Percentiles rank a stretch among this genome's conserved stretches.
These are phyloP conservation scores for Fraxinus greggii DNA, from an alignment of 305 asterid species.

Conservation along the genomic window DNA sequence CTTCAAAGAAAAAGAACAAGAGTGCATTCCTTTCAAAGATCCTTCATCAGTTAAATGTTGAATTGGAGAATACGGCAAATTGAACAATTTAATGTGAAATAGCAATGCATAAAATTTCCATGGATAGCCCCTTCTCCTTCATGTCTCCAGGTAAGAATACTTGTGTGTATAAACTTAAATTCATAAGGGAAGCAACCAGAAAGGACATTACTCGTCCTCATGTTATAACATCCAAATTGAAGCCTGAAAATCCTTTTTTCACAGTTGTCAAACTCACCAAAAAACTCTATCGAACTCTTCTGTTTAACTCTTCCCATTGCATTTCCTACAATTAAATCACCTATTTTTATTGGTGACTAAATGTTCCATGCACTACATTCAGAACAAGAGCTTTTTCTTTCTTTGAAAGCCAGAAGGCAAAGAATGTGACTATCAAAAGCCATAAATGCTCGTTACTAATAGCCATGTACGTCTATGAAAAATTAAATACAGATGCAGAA, in stretches of 20 bases:
- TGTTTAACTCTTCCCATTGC: neutral
- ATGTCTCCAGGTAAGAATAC: neutral
- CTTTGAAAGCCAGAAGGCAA: neutral
- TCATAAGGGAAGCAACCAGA: neutral
- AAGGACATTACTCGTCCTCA: neutral
- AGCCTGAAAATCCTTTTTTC: neutral
- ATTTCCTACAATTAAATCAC: neutral
- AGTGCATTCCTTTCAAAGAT: neutral
- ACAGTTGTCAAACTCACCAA: neutral
- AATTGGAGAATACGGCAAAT: neutral
- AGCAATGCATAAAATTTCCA: neutral
- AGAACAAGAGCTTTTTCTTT: neutral
- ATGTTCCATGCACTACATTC: neutral
- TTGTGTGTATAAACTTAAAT: neutral
- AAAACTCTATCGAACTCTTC: neutral
- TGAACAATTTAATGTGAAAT: neutral
- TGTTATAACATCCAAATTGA: neutral
- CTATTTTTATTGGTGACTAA: neutral
- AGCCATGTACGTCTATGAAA: neutral
- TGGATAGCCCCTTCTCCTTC: neutral
- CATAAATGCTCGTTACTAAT: neutral
- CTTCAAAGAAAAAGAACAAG: neutral
- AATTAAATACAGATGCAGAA: neutral
- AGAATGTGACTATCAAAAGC: neutral
- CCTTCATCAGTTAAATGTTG: neutral